Percentiles rank a stretch among this genome's conserved stretches.
Evolutionary conservation across 1,139 yeast genomes (phyloP).

Genomic region (Magnusiomyces tetraspermus): DNA sequence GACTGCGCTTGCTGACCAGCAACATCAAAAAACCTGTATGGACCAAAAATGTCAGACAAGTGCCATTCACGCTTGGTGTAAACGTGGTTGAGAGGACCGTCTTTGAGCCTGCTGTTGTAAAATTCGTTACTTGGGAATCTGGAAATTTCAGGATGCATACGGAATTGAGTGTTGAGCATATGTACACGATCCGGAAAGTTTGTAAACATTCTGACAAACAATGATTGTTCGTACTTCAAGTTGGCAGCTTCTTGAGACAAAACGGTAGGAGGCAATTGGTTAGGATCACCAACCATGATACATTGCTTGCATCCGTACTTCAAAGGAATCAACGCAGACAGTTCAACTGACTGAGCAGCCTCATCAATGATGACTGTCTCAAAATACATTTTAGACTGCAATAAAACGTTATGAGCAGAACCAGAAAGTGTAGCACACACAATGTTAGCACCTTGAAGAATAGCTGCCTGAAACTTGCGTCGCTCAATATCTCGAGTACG

Average conservation of each 20-base stretch:
- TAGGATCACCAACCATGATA: conserved; percentile 98
- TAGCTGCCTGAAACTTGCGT: conserved; percentile 61
- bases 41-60: conserved; percentile 40
- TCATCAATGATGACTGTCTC: conserved; percentile 95
- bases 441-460: conserved; percentile 70
- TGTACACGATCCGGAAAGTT: conserved; percentile 53
- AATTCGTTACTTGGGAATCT: conserved; percentile 76
- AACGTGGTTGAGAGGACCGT: conserved; percentile 64
- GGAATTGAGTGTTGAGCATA: conserved; percentile 80
- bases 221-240: conserved; percentile 74
- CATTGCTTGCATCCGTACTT: conserved; percentile 86
- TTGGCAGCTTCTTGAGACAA: conserved; percentile 78
- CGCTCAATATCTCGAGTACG: conserved; percentile 74
- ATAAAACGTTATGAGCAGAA: conserved; percentile 80
- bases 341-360: conserved; percentile 94
- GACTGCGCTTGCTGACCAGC: conserved; percentile 50
- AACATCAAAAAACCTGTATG: conserved; percentile 74
- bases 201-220: conserved; percentile 87
- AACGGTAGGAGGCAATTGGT: conserved; percentile 95
- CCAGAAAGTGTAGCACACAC: conserved; percentile 91
- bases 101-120: conserved; percentile 58
- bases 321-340: conserved; percentile 83
- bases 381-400: conserved; percentile 63
- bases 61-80: conserved; percentile 78
- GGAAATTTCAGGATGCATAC: conserved; percentile 94